phyloP scores from a whole-genome alignment of 768 basidiomycete species.

The Auricularia sp. region DNA sequence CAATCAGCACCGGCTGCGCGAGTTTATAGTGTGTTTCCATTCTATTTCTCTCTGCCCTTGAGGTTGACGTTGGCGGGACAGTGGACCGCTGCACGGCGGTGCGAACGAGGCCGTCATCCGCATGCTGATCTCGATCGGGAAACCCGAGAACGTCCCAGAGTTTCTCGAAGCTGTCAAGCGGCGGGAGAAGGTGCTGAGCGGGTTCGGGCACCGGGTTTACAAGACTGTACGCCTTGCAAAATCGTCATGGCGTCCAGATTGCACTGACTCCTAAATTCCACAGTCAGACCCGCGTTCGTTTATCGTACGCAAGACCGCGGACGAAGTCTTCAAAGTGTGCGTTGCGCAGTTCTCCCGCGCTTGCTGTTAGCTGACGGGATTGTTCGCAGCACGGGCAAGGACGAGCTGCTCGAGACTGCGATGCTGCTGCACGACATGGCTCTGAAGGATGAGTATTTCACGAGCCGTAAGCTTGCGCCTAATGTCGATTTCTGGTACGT shows the following conservation, averaged over 20 bases:
- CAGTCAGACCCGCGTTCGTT: slow-evolving; percentile 87
- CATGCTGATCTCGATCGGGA: slow-evolving; percentile 84
- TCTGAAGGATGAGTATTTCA: slow-evolving; percentile 85
- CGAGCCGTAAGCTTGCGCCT: slow-evolving; percentile 69
- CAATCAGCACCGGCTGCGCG: slow-evolving; percentile 78
- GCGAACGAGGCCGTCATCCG: slow-evolving; percentile 93
- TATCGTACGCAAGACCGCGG: slow-evolving; percentile 82
- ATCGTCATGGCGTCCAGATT: neutral
- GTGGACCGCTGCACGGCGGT: slow-evolving; percentile 72
- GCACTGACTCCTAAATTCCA: neutral
- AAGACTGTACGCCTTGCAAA: slow-evolving; percentile 43
- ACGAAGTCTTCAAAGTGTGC: slow-evolving; percentile 85
- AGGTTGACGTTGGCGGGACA: slow-evolving; percentile 17
- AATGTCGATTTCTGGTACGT: slow-evolving; percentile 88
- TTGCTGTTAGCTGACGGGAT: neutral
- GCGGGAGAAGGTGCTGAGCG: slow-evolving; percentile 80
- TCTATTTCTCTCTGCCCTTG: neutral
- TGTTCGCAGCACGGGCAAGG: slow-evolving; percentile 60
- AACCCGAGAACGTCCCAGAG: slow-evolving; percentile 68
- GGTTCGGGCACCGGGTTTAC: slow-evolving; percentile 85
- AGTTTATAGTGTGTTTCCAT: slow-evolving; percentile 67
- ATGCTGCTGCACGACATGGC: slow-evolving; percentile 83
- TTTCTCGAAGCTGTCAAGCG: slow-evolving; percentile 83
- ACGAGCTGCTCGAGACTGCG: slow-evolving; percentile 78
- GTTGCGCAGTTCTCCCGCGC: slow-evolving; percentile 17